A percentile compares a stretch with the other conserved stretches of the same genome.
Evolutionary conservation across 352 stramenopile genomes (phyloP).

Genomic region (Globisporangium echinulatum): DNA sequence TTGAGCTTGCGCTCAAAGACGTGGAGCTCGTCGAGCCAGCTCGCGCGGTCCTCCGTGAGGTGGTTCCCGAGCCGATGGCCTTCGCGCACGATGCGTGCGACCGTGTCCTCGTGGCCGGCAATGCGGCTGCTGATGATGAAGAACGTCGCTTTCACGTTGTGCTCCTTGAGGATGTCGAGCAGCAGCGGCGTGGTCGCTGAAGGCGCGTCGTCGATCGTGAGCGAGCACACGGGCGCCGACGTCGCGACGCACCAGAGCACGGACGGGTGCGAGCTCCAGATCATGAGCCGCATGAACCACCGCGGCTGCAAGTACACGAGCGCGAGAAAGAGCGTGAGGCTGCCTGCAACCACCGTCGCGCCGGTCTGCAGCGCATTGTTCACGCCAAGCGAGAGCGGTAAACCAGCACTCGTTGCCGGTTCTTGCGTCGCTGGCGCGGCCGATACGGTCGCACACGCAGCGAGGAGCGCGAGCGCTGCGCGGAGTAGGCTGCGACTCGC

Average conservation of each 20-base stretch:
- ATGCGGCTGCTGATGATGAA: conserved; percentile 82
- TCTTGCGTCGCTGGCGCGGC: neutral
- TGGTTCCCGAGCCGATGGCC: conserved; percentile 77
- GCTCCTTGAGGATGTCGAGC: conserved; percentile 59
- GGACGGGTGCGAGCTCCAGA: conserved; percentile 57
- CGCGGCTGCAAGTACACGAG: conserved; percentile 64
- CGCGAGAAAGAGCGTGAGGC: conserved; percentile 24
- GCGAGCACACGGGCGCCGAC: conserved; percentile 40
- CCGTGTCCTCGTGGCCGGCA: conserved; percentile 51
- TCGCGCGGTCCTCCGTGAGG: conserved; percentile 73
- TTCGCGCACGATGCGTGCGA: conserved; percentile 73
- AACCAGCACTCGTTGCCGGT: neutral
- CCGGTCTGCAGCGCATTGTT: conserved; percentile 11
- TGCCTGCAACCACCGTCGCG: neutral
- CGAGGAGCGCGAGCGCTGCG: neutral
- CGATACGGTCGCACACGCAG: neutral
- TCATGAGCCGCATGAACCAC: conserved; percentile 62
- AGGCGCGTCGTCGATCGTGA: conserved; percentile 80
- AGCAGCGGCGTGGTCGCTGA: conserved; percentile 55
- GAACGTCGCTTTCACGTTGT: conserved; percentile 73
- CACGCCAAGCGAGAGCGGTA: conserved; percentile 1
- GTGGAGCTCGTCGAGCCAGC: conserved; percentile 69
- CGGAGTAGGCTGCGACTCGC: neutral
- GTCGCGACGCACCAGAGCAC: conserved; percentile 74
- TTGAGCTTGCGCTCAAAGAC: conserved; percentile 81